Conservation (phyloP, 116 monocot genomes). For the Iris pallida region DNA sequence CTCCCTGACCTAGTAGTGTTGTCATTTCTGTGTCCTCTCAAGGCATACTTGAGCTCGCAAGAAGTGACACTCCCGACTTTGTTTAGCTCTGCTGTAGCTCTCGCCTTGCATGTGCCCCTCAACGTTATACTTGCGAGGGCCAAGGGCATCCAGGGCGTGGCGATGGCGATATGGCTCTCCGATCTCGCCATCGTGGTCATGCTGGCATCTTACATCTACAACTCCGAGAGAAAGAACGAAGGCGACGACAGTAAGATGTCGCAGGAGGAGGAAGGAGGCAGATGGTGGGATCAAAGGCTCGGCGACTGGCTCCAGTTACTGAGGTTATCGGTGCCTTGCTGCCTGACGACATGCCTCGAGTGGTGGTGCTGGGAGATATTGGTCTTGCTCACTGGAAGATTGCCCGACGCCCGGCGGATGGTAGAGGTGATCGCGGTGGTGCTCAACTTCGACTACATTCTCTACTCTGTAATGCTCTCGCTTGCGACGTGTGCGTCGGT, state of each 20-base stretch:
- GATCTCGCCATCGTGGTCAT: slow-evolving; percentile 48
- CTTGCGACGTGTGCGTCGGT: slow-evolving; percentile 56
- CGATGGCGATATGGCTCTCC: slow-evolving; percentile 66
- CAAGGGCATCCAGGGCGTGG: slow-evolving; percentile 56
- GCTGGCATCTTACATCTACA: slow-evolving; percentile 40
- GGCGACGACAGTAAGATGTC: not conserved
- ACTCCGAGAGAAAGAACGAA: slow-evolving; percentile 20
- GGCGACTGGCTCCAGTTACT: slow-evolving; percentile 53
- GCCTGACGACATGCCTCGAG: slow-evolving; percentile 79
- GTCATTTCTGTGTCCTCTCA: slow-evolving; percentile 75
- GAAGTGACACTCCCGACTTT: slow-evolving; percentile 72
- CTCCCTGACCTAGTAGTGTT: slow-evolving; percentile 62
- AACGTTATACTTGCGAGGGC: slow-evolving; percentile 36
- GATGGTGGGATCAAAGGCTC: slow-evolving; percentile 28
- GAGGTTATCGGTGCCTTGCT: slow-evolving; percentile 61
- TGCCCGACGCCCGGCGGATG: slow-evolving; percentile 33
- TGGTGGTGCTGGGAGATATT: slow-evolving; percentile 99
- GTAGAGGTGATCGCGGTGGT: slow-evolving; percentile 69
- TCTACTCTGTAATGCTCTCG: slow-evolving; percentile 68
- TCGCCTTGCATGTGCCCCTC: slow-evolving; percentile 63
- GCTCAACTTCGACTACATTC: slow-evolving; percentile 88
- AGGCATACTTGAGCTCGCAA: slow-evolving; percentile 73
- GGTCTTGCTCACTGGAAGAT: slow-evolving; percentile 58
- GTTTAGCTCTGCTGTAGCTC: slow-evolving; percentile 40
- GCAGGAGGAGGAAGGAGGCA: not conserved